Evolutionary conservation across 2,329 filamentous ascomycete species (phyloP), one percentile per base, ranked within the genome.

Genomic region (Lachnellula arida): DNA sequence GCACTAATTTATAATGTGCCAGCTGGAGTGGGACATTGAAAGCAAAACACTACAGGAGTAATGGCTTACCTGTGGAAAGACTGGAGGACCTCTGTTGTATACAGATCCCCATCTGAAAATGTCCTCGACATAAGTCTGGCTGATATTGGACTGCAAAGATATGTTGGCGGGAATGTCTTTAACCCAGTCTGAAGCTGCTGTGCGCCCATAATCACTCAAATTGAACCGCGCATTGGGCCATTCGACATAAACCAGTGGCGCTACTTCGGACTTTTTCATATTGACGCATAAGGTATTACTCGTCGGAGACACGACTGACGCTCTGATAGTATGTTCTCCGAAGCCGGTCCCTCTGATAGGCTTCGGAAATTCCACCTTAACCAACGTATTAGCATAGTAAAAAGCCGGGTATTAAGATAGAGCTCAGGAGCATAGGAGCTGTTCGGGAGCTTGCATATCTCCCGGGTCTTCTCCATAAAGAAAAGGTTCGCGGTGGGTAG

Each of bases 281-380:
- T 56, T 56, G 37, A 56, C 54, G 32, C 54, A 56, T 37, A 56
- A 14, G 12, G 46, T 52, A 37, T 56, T 56, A 22, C 49, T 56
- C 12, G 54, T 52, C 7, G 54, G 54, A 52, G 54, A 56, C 23
- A 56, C n/a, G 25, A 56, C 54, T 5, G 54, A 56, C 2, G 54
- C 54, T 44, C 42, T 48, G 23, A 56, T 48, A 42, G 22, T 49
- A 39, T 56, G 49, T 49, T 56, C 54, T 37, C 54, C 54, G n/a
- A 52, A 49, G 11, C 54, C 54, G 35, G 53, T 47, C 8, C 54
- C 54, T 44, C 23, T 32, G 3, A 44, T 22, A 14, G 49, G 44
- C 8, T 35, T 23, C 7, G 54, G 54, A 19, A 52, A 52, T 25
- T 52, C 44, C 8, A 9, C 19, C 19, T 19, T 19, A 19, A 19